Evolutionary conservation across 306 rosid genomes (phyloP).

Genomic region (Citrullus mucosospermus): DNA sequence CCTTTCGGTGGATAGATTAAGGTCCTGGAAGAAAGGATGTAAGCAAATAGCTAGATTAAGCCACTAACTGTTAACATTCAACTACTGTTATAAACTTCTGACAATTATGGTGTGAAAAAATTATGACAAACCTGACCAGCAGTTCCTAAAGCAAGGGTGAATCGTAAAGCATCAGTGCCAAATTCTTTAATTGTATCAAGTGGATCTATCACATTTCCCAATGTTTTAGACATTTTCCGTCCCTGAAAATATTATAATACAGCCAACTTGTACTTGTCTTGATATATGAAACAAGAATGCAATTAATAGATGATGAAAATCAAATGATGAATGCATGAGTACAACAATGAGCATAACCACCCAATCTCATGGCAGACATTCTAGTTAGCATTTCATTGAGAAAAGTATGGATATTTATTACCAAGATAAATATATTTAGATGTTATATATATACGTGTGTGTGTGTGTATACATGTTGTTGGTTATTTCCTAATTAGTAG

Average conservation of each 20-base stretch:
- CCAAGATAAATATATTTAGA: not conserved
- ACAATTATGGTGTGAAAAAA: not conserved
- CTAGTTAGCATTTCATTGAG: not conserved
- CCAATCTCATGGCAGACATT: not conserved
- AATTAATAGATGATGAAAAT: not conserved
- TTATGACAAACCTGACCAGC: slow-evolving; percentile 79
- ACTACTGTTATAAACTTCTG: not conserved
- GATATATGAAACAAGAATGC: not conserved
- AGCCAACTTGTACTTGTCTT: not conserved
- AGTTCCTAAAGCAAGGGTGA: slow-evolving; percentile 90
- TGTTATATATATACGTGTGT: not conserved
- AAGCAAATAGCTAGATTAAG: not conserved
- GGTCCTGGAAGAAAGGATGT: slow-evolving; percentile 47
- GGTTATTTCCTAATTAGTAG: not conserved
- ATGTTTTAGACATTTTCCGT: slow-evolving; percentile 86
- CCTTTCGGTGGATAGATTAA: slow-evolving; percentile 81
- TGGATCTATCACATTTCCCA: slow-evolving; percentile 90
- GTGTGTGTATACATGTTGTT: not conserved
- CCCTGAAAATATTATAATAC: slow-evolving; percentile 41
- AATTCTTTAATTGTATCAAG: slow-evolving; percentile 76
- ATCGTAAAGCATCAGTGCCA: slow-evolving; percentile 93
- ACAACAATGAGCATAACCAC: not conserved
- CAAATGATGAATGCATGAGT: not conserved
- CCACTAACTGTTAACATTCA: not conserved
- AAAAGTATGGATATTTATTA: not conserved